Evolutionary conservation across 2,329 filamentous ascomycete species (phyloP).

Genomic region (Ramularia endophylla): DNA sequence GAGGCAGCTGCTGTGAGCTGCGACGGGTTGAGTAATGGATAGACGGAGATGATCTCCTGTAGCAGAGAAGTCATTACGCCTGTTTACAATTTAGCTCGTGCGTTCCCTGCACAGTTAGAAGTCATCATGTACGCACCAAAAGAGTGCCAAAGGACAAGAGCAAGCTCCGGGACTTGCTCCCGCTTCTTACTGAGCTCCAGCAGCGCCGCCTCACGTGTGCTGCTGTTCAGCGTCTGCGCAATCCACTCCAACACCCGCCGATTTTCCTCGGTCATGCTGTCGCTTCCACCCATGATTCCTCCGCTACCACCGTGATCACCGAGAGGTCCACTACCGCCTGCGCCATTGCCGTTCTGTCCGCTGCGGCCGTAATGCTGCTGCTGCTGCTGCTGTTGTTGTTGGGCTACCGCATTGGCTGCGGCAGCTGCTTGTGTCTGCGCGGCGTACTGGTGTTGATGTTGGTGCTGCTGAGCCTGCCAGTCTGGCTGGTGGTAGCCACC

Average conservation of each 20-base stretch:
- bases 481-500: slow-evolving; percentile 42
- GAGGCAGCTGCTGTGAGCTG: slow-evolving; percentile 96
- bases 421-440: slow-evolving; percentile 40
- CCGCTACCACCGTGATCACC: slow-evolving; percentile 21
- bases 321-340: slow-evolving; percentile 28
- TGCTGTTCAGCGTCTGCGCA: slow-evolving; percentile 81
- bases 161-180: slow-evolving; percentile 94
- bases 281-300: slow-evolving; percentile 27
- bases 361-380: slow-evolving; percentile 32
- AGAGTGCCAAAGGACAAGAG: slow-evolving; percentile 95
- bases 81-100: slow-evolving; percentile 32
- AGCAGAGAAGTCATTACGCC: slow-evolving; percentile 97
- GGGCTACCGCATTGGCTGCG: slow-evolving; percentile 39
- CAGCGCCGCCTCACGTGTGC: slow-evolving; percentile 80
- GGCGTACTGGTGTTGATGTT: slow-evolving; percentile 36
- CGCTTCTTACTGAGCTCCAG: slow-evolving; percentile 98
- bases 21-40: slow-evolving; percentile 91
- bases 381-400: slow-evolving; percentile 36
- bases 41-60: slow-evolving; percentile 98
- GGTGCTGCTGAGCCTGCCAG: slow-evolving; percentile 63
- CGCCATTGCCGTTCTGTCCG: slow-evolving; percentile 32
- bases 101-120: background rate
- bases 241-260: slow-evolving; percentile 89
- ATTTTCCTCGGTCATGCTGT: slow-evolving; percentile 65
- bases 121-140: slow-evolving; percentile 63